These are phyloP conservation scores for Adansonia madagascariensis DNA, from an alignment of 441 rosid genomes.

Conservation along the genomic window DNA sequence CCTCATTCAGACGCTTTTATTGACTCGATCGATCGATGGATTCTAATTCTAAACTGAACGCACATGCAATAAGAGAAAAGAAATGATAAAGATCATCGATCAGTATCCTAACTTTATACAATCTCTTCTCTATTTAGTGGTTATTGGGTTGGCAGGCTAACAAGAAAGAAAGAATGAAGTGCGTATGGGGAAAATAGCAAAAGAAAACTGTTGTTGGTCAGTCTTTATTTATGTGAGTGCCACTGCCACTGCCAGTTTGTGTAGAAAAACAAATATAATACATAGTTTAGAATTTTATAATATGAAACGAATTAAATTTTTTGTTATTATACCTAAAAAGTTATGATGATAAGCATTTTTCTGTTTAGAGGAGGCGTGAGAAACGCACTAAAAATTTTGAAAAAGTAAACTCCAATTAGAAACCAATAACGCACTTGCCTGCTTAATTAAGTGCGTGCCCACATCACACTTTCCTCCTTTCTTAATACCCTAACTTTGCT, in stretches of 20 bases:
- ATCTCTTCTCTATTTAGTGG: neutral
- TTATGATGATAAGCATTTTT: neutral
- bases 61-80: too few species aligned
- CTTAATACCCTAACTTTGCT: constrained; percentile 23
- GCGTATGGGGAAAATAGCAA: neutral
- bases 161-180: neutral
- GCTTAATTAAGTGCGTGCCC: constrained; percentile 39
- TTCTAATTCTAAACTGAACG: too few species aligned
- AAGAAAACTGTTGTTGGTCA: neutral
- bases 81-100: too few species aligned
- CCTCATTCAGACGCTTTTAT: too few species aligned
- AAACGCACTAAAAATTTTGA: constrained; percentile 43
- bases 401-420: neutral
- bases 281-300: neutral
- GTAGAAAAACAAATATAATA: neutral
- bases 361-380: constrained; percentile 43
- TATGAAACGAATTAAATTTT: too few species aligned
- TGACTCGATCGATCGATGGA: too few species aligned
- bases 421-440: constrained; percentile 22
- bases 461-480: constrained; percentile 31
- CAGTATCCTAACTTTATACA: too few species aligned
- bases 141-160: neutral
- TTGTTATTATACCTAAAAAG: neutral
- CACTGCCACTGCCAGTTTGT: neutral
- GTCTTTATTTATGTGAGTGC: neutral